These are phyloP conservation scores for Epicoccum sorghinum DNA, from an alignment of 2,329 filamentous ascomycete species.

Conservation along the genomic window DNA sequence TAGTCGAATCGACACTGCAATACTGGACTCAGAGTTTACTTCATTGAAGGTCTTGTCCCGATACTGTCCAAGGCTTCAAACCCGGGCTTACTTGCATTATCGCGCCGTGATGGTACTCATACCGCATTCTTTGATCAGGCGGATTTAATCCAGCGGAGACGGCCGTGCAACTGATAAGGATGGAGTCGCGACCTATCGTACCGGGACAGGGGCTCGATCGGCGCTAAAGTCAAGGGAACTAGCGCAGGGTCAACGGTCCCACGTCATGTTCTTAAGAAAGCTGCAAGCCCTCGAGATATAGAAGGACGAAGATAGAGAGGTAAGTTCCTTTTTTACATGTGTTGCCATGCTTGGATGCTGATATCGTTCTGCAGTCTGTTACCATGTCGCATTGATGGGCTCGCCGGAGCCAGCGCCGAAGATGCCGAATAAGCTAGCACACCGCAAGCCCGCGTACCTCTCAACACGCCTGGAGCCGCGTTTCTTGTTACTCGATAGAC, in stretches of 20 bases:
- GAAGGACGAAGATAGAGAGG: neutral
- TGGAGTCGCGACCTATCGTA: slow-evolving; percentile 20
- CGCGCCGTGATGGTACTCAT: neutral
- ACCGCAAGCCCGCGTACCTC: slow-evolving; percentile 34
- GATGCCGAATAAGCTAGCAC: slow-evolving; percentile 30
- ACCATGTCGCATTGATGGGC: slow-evolving; percentile 6
- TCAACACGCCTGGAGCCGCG: slow-evolving; percentile 23
- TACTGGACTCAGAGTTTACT: neutral
- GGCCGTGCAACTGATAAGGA: slow-evolving; percentile 31
- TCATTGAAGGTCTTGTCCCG: neutral
- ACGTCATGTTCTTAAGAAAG: slow-evolving; percentile 28
- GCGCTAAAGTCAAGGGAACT: slow-evolving; percentile 32
- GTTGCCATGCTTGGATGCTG: neutral
- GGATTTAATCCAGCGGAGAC: slow-evolving; percentile 13
- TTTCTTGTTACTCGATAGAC: slow-evolving; percentile 43
- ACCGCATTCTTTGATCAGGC: slow-evolving; percentile 4
- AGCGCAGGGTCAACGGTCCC: slow-evolving; percentile 36
- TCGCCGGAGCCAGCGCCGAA: slow-evolving; percentile 25
- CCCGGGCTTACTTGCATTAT: no score
- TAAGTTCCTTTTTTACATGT: neutral
- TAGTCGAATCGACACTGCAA: neutral
- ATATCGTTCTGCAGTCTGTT: neutral
- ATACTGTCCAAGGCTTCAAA: no score
- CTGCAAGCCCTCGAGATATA: slow-evolving; percentile 7
- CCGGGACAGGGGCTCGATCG: slow-evolving; percentile 17